Conservation (phyloP, 495 filamentous ascomycete genomes). For the Rostrohypoxylon terebratum region DNA sequence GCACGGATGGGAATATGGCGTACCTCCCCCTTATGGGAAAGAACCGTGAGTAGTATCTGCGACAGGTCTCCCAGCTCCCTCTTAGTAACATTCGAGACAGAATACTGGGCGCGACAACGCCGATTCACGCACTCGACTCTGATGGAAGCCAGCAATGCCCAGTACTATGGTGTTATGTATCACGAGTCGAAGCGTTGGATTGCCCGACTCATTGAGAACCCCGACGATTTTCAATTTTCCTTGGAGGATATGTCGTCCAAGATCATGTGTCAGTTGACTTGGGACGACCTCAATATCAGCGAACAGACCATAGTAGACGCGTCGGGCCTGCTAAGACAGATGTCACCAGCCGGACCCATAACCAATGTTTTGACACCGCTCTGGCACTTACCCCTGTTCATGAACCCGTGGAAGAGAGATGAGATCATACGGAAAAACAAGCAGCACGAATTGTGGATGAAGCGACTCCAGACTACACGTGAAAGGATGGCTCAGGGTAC, state of each 20-base stretch:
- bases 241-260: constrained; percentile 58
- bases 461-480: constrained; percentile 42
- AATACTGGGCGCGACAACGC: constrained; percentile 57
- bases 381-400: constrained; percentile 52
- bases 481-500: constrained; percentile 41
- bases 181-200: constrained; percentile 58
- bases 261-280: constrained; percentile 57
- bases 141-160: constrained; percentile 53
- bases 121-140: constrained; percentile 54
- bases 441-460: constrained; percentile 57
- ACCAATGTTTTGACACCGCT: constrained; percentile 58
- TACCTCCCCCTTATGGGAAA: constrained; percentile 58
- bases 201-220: constrained; percentile 51
- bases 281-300: constrained; percentile 54
- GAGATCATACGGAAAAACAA: constrained; percentile 57
- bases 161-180: constrained; percentile 55
- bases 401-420: constrained; percentile 58
- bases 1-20: constrained; percentile 53
- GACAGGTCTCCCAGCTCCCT: not conserved
- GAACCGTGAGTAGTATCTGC: constrained; percentile 50
- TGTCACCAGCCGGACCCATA: constrained; percentile 60
- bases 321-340: constrained; percentile 56
- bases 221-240: constrained; percentile 53
- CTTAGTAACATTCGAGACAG: constrained; percentile 37
- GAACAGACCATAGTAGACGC: constrained; percentile 51